These are phyloP conservation scores for Begonia masoniana DNA, from an alignment of 306 rosid genomes.

Conservation along the genomic window DNA sequence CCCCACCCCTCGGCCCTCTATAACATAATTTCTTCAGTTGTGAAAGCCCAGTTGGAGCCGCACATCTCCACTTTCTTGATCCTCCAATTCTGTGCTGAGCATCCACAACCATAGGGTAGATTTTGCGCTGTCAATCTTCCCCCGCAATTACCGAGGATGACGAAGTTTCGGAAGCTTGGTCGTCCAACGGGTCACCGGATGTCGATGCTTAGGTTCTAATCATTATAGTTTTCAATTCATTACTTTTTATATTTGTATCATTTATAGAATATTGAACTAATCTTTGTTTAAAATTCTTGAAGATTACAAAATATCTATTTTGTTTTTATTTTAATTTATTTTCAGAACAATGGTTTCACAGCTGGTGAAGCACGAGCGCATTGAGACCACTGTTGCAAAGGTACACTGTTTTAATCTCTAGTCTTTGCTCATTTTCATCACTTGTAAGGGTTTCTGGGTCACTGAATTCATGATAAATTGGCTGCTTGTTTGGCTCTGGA, in stretches of 20 bases:
- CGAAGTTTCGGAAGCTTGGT: constrained; percentile 75
- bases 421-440: neutral
- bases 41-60: no score
- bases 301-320: no score
- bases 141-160: constrained; percentile 29
- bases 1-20: no score
- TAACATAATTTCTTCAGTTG: no score
- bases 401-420: constrained; percentile 8
- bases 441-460: neutral
- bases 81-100: no score
- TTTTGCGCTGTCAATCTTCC: constrained; percentile 7
- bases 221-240: no score
- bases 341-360: constrained; percentile 89
- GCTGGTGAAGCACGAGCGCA: constrained; percentile 90
- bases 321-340: neutral
- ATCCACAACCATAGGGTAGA: neutral
- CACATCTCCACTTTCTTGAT: no score
- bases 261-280: neutral
- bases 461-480: neutral
- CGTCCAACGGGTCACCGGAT: constrained; percentile 69
- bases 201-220: constrained; percentile 68
- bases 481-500: no score
- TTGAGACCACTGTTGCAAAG: constrained; percentile 94
- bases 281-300: neutral
- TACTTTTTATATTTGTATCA: neutral